phyloP scores from a whole-genome alignment of 2,329 filamentous ascomycete species.

The Xylariales sp. region DNA sequence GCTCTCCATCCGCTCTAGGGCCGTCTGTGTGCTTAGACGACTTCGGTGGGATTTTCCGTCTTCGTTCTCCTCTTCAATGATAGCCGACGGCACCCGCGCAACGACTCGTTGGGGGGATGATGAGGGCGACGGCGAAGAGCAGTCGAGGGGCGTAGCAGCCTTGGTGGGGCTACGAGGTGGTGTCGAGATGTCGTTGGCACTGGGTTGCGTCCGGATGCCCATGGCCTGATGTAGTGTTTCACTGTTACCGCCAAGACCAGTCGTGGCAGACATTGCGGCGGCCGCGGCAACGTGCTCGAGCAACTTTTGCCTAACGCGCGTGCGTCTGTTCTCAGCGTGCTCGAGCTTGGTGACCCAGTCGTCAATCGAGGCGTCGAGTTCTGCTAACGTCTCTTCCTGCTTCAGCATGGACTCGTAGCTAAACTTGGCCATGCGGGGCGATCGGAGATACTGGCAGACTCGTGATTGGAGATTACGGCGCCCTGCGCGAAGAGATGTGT shows the following conservation, averaged over 20 bases:
- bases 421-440: conserved; percentile 76
- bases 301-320: conserved; percentile 80
- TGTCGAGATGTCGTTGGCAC: conserved; percentile 61
- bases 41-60: conserved; percentile 44
- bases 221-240: conserved; percentile 58
- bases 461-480: conserved; percentile 80
- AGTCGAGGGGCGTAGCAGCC: conserved; percentile 39
- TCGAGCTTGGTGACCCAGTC: conserved; percentile 86
- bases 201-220: conserved; percentile 53
- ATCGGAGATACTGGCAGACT: conserved; percentile 81
- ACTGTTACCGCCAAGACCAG: conserved; percentile 50
- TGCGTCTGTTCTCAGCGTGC: conserved; percentile 80
- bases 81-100: conserved; percentile 67
- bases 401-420: conserved; percentile 80
- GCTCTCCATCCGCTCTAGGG: conserved; percentile 62
- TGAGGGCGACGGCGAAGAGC: conserved; percentile 53
- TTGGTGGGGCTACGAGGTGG: conserved; percentile 71
- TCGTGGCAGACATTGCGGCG: conserved; percentile 60
- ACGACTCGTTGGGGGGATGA: conserved; percentile 64
- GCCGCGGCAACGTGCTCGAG: conserved; percentile 84
- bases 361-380: conserved; percentile 81
- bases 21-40: conserved; percentile 45
- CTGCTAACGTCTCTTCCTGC: conserved; percentile 82
- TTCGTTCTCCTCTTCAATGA: conserved; percentile 63
- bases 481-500: conserved; percentile 78